phyloP scores from a whole-genome alignment of 805 yeast genomes.

The Candida ponderosae region DNA sequence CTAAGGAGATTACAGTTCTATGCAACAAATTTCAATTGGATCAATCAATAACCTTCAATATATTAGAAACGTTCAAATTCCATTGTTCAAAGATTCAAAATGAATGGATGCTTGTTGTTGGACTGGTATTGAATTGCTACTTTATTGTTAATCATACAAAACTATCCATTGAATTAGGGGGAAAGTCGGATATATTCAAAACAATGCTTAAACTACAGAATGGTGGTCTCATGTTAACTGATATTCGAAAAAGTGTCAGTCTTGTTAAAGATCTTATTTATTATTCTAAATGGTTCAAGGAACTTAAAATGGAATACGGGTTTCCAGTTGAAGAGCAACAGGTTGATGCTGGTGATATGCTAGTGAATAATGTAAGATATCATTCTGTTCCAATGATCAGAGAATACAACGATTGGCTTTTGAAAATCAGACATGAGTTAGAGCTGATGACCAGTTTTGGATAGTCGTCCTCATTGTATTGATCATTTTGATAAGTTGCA shows the following conservation, averaged over 20 bases:
- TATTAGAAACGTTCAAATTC: conserved; percentile 41
- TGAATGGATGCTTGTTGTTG: conserved; percentile 67
- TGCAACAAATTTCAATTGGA: conserved; percentile 64
- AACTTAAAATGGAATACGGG: conserved; percentile 37
- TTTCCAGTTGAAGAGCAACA: conserved; percentile 18
- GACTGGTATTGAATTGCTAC: conserved; percentile 53
- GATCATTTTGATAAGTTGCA: too few species aligned
- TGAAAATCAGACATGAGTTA: conserved; percentile 20
- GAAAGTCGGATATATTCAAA: conserved; percentile 37
- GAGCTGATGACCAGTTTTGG: conserved; percentile 1
- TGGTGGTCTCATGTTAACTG: conserved; percentile 43
- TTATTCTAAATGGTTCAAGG: conserved; percentile 56
- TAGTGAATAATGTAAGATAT: conserved; percentile 22
- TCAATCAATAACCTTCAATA: conserved; percentile 36
- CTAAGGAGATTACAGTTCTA: conserved; percentile 35
- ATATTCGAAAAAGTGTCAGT: conserved; percentile 44
- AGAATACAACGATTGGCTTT: conserved; percentile 26
- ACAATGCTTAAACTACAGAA: conserved; percentile 45
- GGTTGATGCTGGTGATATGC: conserved; percentile 26
- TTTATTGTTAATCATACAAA: conserved; percentile 42
- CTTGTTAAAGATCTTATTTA: conserved; percentile 46
- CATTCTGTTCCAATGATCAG: conserved; percentile 23
- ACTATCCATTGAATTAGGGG: conserved; percentile 39
- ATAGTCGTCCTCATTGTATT: too few species aligned
- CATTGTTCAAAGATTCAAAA: conserved; percentile 47